A percentile compares a stretch with the other conserved stretches of the same genome.
These are phyloP conservation scores for Dictyostelium gargantuum DNA, from an alignment of 208 protist species.

Conservation along the genomic window DNA sequence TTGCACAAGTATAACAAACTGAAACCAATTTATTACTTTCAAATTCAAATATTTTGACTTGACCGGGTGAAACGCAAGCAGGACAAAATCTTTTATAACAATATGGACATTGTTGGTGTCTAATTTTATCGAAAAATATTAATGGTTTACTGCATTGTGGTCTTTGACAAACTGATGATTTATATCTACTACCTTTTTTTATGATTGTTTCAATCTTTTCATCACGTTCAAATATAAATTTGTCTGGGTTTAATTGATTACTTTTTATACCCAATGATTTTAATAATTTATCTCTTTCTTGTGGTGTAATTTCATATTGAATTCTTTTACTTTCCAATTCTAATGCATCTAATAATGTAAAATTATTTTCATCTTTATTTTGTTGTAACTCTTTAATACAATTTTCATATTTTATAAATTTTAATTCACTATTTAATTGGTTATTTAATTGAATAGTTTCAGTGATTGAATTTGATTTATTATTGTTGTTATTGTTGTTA, in stretches of 20 bases:
- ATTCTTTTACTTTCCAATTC: conserved; percentile 50
- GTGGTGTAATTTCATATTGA: background rate
- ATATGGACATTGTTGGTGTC: conserved; percentile 51
- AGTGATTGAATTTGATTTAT: background rate
- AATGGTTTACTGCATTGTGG: conserved; percentile 51
- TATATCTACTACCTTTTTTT: conserved; percentile 42
- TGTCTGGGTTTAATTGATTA: conserved; percentile 20
- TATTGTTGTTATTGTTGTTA: background rate
- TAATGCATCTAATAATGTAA: conserved; percentile 12
- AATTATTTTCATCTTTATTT: background rate
- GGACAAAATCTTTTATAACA: conserved; percentile 64
- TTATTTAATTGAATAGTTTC: background rate
- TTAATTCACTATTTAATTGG: background rate
- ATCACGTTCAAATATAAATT: conserved; percentile 62
- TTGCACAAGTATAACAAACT: conserved; percentile 47
- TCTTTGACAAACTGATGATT: conserved; percentile 24
- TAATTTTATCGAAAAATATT: conserved; percentile 30
- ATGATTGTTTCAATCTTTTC: conserved; percentile 39
- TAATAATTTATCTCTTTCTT: conserved; percentile 11
- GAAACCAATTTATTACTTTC: background rate
- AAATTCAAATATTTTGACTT: conserved; percentile 26
- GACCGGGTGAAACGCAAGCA: background rate
- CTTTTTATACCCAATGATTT: background rate
- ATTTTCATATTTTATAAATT: background rate
- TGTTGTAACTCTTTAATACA: background rate